Evolutionary conservation across 306 rosid genomes (phyloP), one percentile per base, ranked within the genome.

Genomic region (Vigna mungo): DNA sequence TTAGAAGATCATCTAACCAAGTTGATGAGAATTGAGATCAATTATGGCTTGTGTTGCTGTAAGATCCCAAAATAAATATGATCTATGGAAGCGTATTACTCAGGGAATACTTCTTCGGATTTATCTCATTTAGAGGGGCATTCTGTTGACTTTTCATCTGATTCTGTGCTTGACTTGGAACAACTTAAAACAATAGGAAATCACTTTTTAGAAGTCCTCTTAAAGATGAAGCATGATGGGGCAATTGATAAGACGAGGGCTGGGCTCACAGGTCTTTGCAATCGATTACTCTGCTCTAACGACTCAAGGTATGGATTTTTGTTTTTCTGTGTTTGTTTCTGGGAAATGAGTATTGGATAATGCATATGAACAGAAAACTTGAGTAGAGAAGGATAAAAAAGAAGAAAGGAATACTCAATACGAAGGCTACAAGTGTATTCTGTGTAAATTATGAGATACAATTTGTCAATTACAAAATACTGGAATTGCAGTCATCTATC

Each of bases 181-280:
- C 99, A 90, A 89, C 97, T 95, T 69, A 85, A 95, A 89, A 82
- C 82, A 63, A 92, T 95, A 51, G 99, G 99, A 58, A 87, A n/a
- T n/a, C n/a, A n/a, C n/a, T 95, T 95, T 80, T 81, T 95, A 84
- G 99, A 95, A 87, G 99, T 95, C 73, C 97, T 95, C 81, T 84
- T 92, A 83, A 95, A 95, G 84, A 95, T 92, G 97, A 92, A 95
- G 91, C 99, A 92, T 80, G 92, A 95, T 78, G 99, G 99, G 67
- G 99, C 99, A 48, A 95, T 95, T 83, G 99, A 95, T 79, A 95
- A 95, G 90, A 95, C 97, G 2, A 89, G 99, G 84, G 99, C 97
- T 17, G 99, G 99, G 78, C 90, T 95, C 80, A 90, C 99, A 55
- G 97, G 97, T 65, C 97, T 95, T 81, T 95, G 97, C 86, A 95